Evolutionary conservation across 768 basidiomycete genomes (phyloP), one percentile per base, ranked within the genome.

Genomic region (Agaricus bisporus): DNA sequence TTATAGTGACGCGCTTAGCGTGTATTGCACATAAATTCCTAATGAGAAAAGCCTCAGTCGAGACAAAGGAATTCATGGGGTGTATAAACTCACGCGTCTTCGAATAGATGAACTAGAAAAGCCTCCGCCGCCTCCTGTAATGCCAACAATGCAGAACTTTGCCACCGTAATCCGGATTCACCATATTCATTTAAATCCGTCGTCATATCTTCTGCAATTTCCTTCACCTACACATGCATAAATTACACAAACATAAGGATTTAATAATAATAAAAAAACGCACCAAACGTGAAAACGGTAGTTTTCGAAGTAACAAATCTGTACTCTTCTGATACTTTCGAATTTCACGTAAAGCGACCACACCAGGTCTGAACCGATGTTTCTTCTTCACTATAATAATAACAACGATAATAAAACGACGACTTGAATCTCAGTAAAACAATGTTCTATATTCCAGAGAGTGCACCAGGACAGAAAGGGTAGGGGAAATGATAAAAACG

Each of bases 11-110:
- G 61, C 95, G 86, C 70, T 95, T 98, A 14, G 95, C 95, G 63
- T 98, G 95, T 59, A 99, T 90, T 5, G 95, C 95, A 64, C 97
- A 99, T 32, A 97, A 74, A 67, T 98, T 97, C 41, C 94, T 97
- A 57, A 18, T 32, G 2, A 11, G 8, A 1, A 32, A 2, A 56
- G 20, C 32, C 48, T 12, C 43, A n/a, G 18, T 32, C 55, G 56
- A 15, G 35, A 46, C 41, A 20, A 12, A 29, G 32, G 0, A 39
- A 15, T 17, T 22, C n/a, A 3, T 28, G 17, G 44, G 22, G 22
- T 1, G 22, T 2, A 32, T 4, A 49, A 29, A 90, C 94, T 74
- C 68, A 98, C 91, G 95, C 93, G 70, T 99, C 97, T 70, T 99
- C 97, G 58, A 99, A 98, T 41, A 98, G 71, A 71, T 98, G 95